Evolutionary conservation across 2,329 filamentous ascomycete species (phyloP).

Genomic region (Lithohypha guttulata): DNA sequence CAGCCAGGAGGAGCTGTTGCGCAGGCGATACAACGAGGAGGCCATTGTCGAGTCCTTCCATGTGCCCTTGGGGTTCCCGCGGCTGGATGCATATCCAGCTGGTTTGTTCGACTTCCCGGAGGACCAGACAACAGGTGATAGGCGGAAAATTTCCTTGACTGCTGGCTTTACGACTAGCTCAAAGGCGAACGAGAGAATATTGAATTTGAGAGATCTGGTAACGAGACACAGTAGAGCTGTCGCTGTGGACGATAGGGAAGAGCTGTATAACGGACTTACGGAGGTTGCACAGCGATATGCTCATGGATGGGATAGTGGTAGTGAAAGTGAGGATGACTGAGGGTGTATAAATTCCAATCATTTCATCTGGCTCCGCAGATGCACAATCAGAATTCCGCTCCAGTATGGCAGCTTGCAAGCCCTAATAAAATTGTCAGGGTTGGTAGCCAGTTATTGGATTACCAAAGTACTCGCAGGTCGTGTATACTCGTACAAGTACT

Average conservation of each 20-base stretch:
- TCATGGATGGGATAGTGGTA: conserved; percentile 24
- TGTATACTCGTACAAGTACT: too few relatives aligned
- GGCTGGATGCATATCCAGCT: conserved; percentile 71
- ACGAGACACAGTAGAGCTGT: conserved; percentile 50
- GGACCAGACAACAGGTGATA: conserved; percentile 36
- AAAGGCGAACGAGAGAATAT: conserved; percentile 58
- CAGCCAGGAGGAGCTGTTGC: conserved; percentile 15
- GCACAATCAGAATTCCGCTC: too few relatives aligned
- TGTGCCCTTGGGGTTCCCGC: conserved; percentile 45
- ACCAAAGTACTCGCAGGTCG: too few relatives aligned
- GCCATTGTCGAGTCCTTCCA: conserved; percentile 18
- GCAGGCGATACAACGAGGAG: conserved; percentile 16
- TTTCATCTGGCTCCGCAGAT: too few relatives aligned
- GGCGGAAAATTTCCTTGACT: conserved; percentile 24
- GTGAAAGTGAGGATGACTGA: conserved; percentile 31
- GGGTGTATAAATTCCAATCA: neutral
- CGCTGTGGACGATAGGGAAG: conserved; percentile 68
- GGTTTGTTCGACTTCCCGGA: conserved; percentile 49
- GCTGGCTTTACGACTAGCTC: conserved; percentile 53
- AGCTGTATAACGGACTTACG: conserved; percentile 67
- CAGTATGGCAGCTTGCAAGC: too few relatives aligned
- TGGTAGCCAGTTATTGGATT: too few relatives aligned
- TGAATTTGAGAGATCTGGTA: conserved; percentile 53
- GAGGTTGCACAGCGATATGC: conserved; percentile 73
- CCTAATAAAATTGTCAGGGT: too few relatives aligned